phyloP scores from a whole-genome alignment of 306 rosid genomes.

The Mucuna pruriens region DNA sequence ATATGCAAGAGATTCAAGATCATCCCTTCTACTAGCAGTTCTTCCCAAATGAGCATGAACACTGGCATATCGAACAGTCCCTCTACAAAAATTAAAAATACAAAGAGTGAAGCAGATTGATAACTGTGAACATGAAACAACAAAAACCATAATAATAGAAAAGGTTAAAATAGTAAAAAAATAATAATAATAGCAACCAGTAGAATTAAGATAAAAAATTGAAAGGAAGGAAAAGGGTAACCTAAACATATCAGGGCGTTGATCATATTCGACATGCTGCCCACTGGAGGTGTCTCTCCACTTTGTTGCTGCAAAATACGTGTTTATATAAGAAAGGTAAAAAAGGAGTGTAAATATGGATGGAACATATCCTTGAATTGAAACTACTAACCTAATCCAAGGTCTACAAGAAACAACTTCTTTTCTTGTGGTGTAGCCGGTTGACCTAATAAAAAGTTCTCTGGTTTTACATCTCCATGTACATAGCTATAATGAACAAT shows the following conservation, averaged over 20 bases:
- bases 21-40: slow-evolving; percentile 97
- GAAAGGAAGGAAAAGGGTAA: slow-evolving; percentile 30
- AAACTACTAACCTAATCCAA: slow-evolving; percentile 77
- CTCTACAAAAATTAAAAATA: slow-evolving; percentile 51
- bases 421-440: slow-evolving; percentile 91
- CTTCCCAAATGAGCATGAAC: slow-evolving; percentile 98
- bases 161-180: slow-evolving; percentile 42
- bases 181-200: not conserved
- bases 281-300: slow-evolving; percentile 92
- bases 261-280: slow-evolving; percentile 94
- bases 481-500: slow-evolving; percentile 67
- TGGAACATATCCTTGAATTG: slow-evolving; percentile 12
- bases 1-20: slow-evolving; percentile 95
- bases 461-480: slow-evolving; percentile 98
- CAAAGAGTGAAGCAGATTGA: not conserved
- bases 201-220: not conserved
- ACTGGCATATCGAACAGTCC: slow-evolving; percentile 96
- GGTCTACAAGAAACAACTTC: slow-evolving; percentile 94
- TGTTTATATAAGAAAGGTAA: not conserved
- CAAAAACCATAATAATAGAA: slow-evolving; percentile 45
- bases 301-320: slow-evolving; percentile 73
- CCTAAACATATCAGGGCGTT: slow-evolving; percentile 99
- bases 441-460: slow-evolving; percentile 93
- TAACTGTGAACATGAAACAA: not conserved
- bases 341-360: not conserved